Evolutionary conservation across 2,329 filamentous ascomycete genomes (phyloP).

Genomic region (Fusarium miscanthi): DNA sequence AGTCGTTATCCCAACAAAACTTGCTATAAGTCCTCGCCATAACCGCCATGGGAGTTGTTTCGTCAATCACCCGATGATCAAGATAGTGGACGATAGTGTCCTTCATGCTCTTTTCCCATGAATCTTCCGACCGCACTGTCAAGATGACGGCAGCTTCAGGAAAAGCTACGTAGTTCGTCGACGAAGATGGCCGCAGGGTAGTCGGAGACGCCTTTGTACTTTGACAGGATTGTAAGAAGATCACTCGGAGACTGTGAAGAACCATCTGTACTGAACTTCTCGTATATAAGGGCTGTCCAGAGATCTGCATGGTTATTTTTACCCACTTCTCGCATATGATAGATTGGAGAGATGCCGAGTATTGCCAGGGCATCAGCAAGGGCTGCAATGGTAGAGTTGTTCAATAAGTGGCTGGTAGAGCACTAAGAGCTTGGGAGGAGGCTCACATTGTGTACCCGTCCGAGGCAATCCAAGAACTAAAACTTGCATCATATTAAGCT

Average conservation of each 20-base stretch:
- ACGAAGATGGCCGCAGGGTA: background rate
- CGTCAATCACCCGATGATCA: accelerated
- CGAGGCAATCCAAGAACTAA: background rate
- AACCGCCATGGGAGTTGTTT: background rate
- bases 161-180: background rate
- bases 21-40: background rate
- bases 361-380: background rate
- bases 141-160: background rate
- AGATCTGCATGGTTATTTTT: background rate
- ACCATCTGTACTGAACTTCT: background rate
- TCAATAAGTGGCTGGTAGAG: background rate
- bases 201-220: background rate
- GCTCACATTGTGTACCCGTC: background rate
- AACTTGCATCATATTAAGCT: accelerated
- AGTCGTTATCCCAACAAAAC: background rate
- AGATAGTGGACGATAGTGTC: background rate
- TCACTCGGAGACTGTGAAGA: accelerated
- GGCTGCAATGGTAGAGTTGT: background rate
- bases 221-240: background rate
- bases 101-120: background rate
- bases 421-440: background rate
- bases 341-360: background rate
- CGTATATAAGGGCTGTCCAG: background rate
- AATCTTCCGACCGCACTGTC: background rate
- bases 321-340: background rate